Percentiles rank a stretch among this genome's conserved stretches.
Conservation (phyloP, 2,329 filamentous ascomycete genomes). For the Aspergillus candidus region DNA sequence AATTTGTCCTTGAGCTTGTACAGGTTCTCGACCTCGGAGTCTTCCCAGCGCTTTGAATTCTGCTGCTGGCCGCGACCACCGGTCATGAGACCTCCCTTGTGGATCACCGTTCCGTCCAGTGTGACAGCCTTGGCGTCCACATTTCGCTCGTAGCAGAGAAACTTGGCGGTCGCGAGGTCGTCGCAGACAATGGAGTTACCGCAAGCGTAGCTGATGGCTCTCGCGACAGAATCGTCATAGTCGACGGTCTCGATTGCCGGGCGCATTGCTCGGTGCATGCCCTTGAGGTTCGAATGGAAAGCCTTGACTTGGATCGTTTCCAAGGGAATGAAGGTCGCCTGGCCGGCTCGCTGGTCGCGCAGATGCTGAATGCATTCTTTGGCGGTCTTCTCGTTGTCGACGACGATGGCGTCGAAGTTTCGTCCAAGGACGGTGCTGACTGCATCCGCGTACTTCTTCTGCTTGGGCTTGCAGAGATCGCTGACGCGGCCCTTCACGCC, state of each 20-base stretch:
- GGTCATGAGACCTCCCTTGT: constrained; percentile 94
- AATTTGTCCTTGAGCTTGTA: constrained; percentile 69
- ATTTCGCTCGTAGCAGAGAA: constrained; percentile 76
- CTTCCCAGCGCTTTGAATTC: constrained; percentile 77
- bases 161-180: constrained; percentile 74
- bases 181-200: constrained; percentile 94
- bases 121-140: constrained; percentile 93
- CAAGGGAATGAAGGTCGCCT: constrained; percentile 90
- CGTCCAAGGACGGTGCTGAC: constrained; percentile 87
- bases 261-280: constrained; percentile 73
- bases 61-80: constrained; percentile 79
- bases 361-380: constrained; percentile 92
- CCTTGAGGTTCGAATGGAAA: constrained; percentile 83
- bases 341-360: constrained; percentile 78
- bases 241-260: constrained; percentile 95
- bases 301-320: constrained; percentile 96
- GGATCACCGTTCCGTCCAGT: constrained; percentile 90
- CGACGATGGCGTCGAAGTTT: constrained; percentile 89
- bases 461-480: constrained; percentile 89
- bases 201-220: constrained; percentile 91
- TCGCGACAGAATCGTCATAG: constrained; percentile 79
- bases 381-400: constrained; percentile 90
- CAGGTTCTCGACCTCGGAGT: constrained; percentile 82
- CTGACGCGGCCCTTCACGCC: constrained; percentile 87
- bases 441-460: constrained; percentile 93